These are phyloP conservation scores for Mycena polygramma DNA, from an alignment of 768 basidiomycete species.

Conservation along the genomic window DNA sequence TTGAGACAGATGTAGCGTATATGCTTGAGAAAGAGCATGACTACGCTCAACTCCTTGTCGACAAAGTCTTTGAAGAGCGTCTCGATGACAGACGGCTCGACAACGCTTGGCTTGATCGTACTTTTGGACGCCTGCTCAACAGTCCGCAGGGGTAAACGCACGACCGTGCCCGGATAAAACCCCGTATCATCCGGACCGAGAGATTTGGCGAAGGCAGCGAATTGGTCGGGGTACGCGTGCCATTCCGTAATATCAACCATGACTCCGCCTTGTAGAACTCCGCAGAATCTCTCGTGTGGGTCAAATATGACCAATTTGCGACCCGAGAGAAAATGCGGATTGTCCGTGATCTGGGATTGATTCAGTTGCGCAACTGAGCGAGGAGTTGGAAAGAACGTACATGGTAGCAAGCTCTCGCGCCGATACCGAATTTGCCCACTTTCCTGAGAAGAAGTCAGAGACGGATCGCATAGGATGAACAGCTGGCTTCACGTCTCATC, in stretches of 20 bases:
- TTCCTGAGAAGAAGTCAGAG: constrained; percentile 33
- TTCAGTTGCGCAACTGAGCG: background rate
- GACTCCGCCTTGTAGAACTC: constrained; percentile 36
- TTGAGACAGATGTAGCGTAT: constrained; percentile 44
- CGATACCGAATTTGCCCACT: constrained; percentile 50
- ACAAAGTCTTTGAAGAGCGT: constrained; percentile 43
- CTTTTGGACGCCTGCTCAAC: constrained; percentile 27
- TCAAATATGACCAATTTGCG: constrained; percentile 45
- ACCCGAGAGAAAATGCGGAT: constrained; percentile 46
- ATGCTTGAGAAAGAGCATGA: constrained; percentile 46
- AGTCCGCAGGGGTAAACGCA: constrained; percentile 48
- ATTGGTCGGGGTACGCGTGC: constrained; percentile 38
- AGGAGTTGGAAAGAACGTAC: constrained; percentile 34
- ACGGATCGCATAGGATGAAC: background rate
- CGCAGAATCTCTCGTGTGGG: constrained; percentile 41
- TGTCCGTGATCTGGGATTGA: constrained; percentile 46
- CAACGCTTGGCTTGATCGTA: constrained; percentile 30
- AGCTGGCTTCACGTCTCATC: constrained; percentile 43
- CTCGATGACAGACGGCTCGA: constrained; percentile 35
- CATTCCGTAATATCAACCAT: constrained; percentile 24
- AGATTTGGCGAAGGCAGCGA: constrained; percentile 38
- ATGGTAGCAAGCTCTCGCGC: constrained; percentile 48
- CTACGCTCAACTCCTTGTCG: constrained; percentile 40
- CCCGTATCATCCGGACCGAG: constrained; percentile 13
- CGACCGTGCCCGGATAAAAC: constrained; percentile 40